Conservation (phyloP, 192 early-diverging fungal species). For the Anaeromyces robustus region DNA sequence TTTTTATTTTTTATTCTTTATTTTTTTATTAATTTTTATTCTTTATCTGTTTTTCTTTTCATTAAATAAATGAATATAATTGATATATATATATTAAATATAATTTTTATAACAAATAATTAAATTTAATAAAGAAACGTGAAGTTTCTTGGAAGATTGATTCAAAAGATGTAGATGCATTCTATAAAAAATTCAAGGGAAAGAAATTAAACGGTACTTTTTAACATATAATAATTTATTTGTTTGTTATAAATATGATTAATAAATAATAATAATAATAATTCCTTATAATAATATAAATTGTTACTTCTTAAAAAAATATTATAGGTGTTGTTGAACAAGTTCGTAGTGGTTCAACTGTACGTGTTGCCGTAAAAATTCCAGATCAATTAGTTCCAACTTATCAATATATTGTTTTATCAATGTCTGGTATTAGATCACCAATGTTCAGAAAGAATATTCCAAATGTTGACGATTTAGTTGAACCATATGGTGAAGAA, state of each 20-base stretch:
- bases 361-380: not conserved
- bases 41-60: too few relatives aligned
- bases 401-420: constrained; percentile 55
- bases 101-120: not conserved
- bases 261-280: not conserved
- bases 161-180: constrained; percentile 41
- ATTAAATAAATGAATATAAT: constrained; percentile 12
- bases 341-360: constrained; percentile 63
- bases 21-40: too few relatives aligned
- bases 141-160: constrained; percentile 2
- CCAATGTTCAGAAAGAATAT: constrained; percentile 62
- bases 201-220: constrained; percentile 53
- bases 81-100: constrained; percentile 3
- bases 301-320: not conserved
- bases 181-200: constrained; percentile 67
- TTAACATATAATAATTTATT: too few relatives aligned
- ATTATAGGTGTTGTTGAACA: constrained; percentile 69
- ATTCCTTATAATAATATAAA: constrained; percentile 2
- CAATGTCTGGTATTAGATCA: constrained; percentile 70
- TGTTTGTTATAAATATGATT: too few relatives aligned
- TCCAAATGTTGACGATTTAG: constrained; percentile 47
- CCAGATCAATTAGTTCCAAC: constrained; percentile 15
- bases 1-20: too few relatives aligned
- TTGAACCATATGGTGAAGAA: constrained; percentile 86
- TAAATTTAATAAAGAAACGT: constrained; percentile 6